Base-by-base conservation (phyloP, 495 filamentous ascomycete genomes). In the Penicillium tannophilum region DNA sequence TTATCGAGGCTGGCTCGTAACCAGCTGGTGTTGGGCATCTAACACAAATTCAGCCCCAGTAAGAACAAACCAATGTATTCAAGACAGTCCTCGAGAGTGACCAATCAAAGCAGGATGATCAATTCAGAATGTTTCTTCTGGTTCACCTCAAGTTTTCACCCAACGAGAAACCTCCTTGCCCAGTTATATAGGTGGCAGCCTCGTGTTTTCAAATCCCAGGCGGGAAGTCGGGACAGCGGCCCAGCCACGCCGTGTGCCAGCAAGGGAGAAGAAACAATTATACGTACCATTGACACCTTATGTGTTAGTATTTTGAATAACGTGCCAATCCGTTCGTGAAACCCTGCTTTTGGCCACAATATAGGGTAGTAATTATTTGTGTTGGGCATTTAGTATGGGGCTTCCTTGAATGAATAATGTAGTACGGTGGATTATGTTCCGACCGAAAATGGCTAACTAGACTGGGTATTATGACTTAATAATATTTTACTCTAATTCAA, bases 161-260 rank as follows among this genome's bases (percentile, higher is more conserved):
- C 10, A 7, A 26, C 19, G 2, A 14, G n/a, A 20, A 52, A 26
- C 28, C 19, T 10, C 49, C 9, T 23, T 52, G 31, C 6, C 30
- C 33, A 41, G 2, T 41, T 41, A 52, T 52, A 52, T 52, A 35
- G 1, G 50, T 35, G 20, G n/a, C 47, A 58, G 58, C 63, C 63
- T 59, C 56, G 26, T 62, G 55, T 64, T 64, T 61, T 66, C 48
- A 49, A 4, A n/a, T 17, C 36, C 36, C 17, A 60, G 36, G 31
- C 45, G 12, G 43, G 43, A 19, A 28, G 16, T 49, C 26, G 26
- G 46, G 12, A 31, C 8, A 19, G 46, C 26, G 46, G 46, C 46
- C 63, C 65, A 68, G 63, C 65, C 65, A 56, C 57, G 26, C 36
- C 20, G 20, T 54, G 14, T 35, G 42, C 54, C 63, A 61, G 65